Percentiles rank a stretch among this genome's conserved stretches.
Conservation (phyloP, 2,329 filamentous ascomycete species). For the Colletotrichum zoysiae region DNA sequence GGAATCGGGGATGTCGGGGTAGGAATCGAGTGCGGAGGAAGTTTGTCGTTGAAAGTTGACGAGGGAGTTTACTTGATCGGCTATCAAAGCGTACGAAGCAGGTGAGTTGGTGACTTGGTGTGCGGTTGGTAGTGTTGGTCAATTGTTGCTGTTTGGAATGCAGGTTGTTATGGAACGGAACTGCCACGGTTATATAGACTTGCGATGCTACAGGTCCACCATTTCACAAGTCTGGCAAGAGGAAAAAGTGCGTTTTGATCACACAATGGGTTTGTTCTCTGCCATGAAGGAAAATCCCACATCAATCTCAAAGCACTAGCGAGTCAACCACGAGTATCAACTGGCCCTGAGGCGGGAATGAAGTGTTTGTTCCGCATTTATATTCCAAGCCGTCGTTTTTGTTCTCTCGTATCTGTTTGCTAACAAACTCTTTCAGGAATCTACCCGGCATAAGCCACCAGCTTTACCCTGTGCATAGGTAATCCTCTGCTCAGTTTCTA, state of each 20-base stretch:
- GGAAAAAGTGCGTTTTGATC: neutral
- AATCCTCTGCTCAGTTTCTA: too few species aligned
- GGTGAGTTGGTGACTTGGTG: neutral
- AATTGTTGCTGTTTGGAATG: neutral
- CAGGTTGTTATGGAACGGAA: too few species aligned
- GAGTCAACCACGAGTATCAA: neutral
- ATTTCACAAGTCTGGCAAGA: neutral
- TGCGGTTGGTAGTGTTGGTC: neutral
- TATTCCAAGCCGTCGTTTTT: too few species aligned
- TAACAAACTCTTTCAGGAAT: too few species aligned
- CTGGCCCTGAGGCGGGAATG: neutral
- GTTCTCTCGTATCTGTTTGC: too few species aligned
- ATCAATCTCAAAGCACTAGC: neutral
- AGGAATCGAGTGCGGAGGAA: too few species aligned
- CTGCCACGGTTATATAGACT: neutral
- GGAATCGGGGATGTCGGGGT: fast-evolving
- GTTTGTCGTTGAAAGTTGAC: neutral
- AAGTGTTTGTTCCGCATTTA: neutral
- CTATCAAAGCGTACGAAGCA: neutral
- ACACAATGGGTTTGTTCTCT: neutral
- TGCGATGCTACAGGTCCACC: neutral
- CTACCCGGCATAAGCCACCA: too few species aligned
- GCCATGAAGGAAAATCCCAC: neutral
- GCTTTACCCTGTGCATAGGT: too few species aligned
- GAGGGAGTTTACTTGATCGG: neutral